phyloP scores from a whole-genome alignment of 495 filamentous ascomycete species.

The Aspergillus incahuasiensis region DNA sequence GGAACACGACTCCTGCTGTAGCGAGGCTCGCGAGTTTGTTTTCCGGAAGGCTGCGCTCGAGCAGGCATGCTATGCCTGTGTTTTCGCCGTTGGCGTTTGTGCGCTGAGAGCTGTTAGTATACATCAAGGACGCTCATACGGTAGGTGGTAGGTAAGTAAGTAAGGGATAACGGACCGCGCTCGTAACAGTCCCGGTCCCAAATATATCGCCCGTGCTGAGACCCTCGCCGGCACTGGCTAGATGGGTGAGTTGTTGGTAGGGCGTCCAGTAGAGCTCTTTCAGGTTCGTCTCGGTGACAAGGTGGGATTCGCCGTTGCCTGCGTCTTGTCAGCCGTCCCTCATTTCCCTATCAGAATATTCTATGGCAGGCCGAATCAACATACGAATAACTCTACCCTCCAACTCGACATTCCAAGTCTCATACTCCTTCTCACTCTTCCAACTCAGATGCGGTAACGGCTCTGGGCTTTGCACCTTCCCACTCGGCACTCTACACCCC shows the following conservation, averaged over 20 bases:
- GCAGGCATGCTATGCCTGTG: constrained; percentile 17
- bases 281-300: constrained; percentile 18
- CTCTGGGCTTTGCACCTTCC: background rate
- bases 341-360: background rate
- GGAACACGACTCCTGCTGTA: constrained; percentile 8
- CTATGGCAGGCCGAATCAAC: background rate
- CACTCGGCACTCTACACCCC: constrained; percentile 34
- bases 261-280: constrained; percentile 27
- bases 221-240: constrained; percentile 18
- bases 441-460: constrained; percentile 15
- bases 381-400: constrained; percentile 19
- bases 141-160: no score
- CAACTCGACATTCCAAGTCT: constrained; percentile 22
- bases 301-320: constrained; percentile 22
- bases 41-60: constrained; percentile 15
- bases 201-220: constrained; percentile 22
- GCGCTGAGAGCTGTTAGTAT: constrained; percentile 1
- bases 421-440: constrained; percentile 7
- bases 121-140: no score
- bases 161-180: constrained; percentile 10
- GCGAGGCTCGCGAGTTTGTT: constrained; percentile 4
- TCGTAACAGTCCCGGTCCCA: constrained; percentile 25
- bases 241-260: constrained; percentile 22
- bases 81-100: constrained; percentile 12
- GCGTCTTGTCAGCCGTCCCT: background rate